Evolutionary conservation across 768 basidiomycete genomes (phyloP).

Genomic region (Naematelia encephala): DNA sequence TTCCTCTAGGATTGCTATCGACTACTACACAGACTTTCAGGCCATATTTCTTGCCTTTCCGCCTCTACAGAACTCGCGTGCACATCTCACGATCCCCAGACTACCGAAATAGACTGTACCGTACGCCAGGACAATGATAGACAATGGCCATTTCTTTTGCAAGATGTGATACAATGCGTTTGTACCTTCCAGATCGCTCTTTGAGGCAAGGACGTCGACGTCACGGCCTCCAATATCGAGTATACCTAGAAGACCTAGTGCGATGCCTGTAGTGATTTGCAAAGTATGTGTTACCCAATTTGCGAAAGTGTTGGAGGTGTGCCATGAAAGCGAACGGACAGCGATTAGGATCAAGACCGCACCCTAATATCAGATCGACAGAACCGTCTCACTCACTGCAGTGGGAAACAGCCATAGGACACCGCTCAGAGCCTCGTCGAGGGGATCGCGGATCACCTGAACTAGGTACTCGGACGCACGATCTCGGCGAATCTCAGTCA

Average conservation of each 20-base stretch:
- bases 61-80: neutral
- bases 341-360: constrained; percentile 17
- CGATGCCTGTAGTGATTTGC: constrained; percentile 17
- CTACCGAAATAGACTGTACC: neutral
- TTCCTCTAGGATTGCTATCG: too few species aligned
- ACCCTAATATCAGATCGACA: constrained; percentile 10
- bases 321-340: constrained; percentile 28
- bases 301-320: constrained; percentile 7
- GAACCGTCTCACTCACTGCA: constrained; percentile 18
- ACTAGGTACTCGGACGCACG: constrained; percentile 16
- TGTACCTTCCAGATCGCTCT: neutral
- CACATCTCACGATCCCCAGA: neutral
- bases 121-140: neutral
- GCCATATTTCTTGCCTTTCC: too few species aligned
- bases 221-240: constrained; percentile 28
- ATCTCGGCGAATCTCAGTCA: constrained; percentile 1
- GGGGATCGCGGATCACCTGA: constrained; percentile 23
- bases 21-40: too few species aligned
- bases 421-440: constrained; percentile 25
- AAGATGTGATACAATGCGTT: constrained; percentile 20
- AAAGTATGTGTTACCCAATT: constrained; percentile 17
- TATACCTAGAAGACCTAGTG: constrained; percentile 22
- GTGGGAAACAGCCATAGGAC: constrained; percentile 38
- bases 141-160: neutral
- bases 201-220: neutral